Conservation (phyloP, 2,329 filamentous ascomycete genomes). For the Cladosporium sp. region DNA sequence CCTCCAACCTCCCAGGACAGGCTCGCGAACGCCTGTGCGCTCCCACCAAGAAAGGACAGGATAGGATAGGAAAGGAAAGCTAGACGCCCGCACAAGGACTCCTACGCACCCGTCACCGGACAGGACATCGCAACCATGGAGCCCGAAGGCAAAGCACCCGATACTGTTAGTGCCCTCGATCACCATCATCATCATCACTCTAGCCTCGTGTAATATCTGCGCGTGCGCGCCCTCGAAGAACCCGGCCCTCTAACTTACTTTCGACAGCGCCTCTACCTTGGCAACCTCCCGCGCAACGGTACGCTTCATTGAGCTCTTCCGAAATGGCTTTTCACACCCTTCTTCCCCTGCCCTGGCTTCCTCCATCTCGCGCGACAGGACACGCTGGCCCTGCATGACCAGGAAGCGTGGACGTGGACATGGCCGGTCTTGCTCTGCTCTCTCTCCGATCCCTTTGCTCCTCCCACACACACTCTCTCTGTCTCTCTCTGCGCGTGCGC, state of each 20-base stretch:
- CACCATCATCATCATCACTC: too few species aligned
- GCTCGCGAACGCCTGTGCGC: background rate
- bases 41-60: slow-evolving; percentile 6
- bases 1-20: background rate
- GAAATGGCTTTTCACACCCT: slow-evolving; percentile 6
- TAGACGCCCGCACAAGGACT: background rate
- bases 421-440: slow-evolving; percentile 6
- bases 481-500: too few species aligned
- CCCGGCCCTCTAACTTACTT: slow-evolving; percentile 5
- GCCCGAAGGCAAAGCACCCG: slow-evolving; percentile 12
- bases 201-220: too few species aligned
- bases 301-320: slow-evolving; percentile 40
- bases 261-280: slow-evolving; percentile 67
- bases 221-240: background rate
- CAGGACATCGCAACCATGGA: slow-evolving; percentile 8
- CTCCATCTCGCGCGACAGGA: slow-evolving; percentile 18
- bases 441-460: background rate
- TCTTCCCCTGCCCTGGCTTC: slow-evolving; percentile 1
- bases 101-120: background rate
- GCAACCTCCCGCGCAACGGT: slow-evolving; percentile 96
- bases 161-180: slow-evolving; percentile 11
- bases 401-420: slow-evolving; percentile 11
- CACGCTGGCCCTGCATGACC: slow-evolving; percentile 13
- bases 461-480: background rate
- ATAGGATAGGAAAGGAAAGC: slow-evolving; percentile 9